Evolutionary conservation across 495 filamentous ascomycete species (phyloP), one percentile per base, ranked within the genome.

Genomic region (Daldinia decipiens): DNA sequence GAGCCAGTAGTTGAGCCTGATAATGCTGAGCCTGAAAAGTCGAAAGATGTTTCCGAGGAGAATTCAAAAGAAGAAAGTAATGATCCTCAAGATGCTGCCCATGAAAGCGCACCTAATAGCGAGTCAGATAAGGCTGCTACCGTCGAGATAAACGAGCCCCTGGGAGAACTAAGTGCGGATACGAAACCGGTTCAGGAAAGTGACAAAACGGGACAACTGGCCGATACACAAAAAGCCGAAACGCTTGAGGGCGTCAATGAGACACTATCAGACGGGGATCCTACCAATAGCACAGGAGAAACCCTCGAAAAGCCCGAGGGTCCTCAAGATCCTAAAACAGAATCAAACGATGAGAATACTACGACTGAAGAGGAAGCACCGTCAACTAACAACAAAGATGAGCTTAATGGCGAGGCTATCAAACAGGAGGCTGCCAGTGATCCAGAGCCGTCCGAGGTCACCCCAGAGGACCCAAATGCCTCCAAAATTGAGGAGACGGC

Each of bases 191-290:
- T 36, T 17, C 21, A 65, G 17, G 47, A 51, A 31, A 55, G 29
- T 12, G 31, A 7, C 3, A 19, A 47, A 58, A 1, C 15, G 12
- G 55, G 50, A 4, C 31, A 65, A 19, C 4, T 38, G 19, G 55
- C 5, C 17, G 55, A 34, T 6, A 27, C 27, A 59, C 55, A 65
- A 24, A 47, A 53, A 47, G 15, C 9, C 15, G 43, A 71, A n/a
- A 26, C 8, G 17, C 6, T 47, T 24, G 17, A 32, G 1, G 59
- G 15, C 29, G 5, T 4, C 8, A 32, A 12, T n/a, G 60, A 65
- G 19, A n/a, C 15, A 27, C 0, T 32, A 21, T 2, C 57, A 34
- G 53, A 67, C 6, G 61, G 58, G n/a, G 32, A 13, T 7, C 47
- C 60, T 29, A n/a, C 55, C 13, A 13, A 17, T 21, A 3, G 19